Percentiles rank a stretch among this genome's conserved stretches.
Conservation (phyloP, 163 green algal species). For the Scenedesmus sp. region DNA sequence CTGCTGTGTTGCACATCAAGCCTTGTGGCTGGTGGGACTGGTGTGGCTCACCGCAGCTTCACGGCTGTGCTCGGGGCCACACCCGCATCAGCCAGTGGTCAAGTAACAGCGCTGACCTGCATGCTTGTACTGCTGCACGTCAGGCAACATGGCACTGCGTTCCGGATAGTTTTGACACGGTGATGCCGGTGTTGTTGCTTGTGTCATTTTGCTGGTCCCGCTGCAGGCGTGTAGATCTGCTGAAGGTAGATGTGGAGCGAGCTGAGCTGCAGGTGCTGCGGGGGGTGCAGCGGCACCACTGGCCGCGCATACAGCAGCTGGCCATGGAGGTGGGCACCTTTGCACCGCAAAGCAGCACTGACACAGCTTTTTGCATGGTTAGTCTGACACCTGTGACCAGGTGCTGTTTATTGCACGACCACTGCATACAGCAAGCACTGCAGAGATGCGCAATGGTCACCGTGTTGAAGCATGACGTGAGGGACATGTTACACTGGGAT, state of each 20-base stretch:
- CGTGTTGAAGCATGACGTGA: too few relatives aligned
- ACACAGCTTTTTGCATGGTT: not conserved
- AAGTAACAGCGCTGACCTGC: not conserved
- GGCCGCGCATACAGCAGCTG: slow-evolving; percentile 68
- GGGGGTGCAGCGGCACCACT: slow-evolving; percentile 67
- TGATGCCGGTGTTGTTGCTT: not conserved
- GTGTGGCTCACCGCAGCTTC: too few relatives aligned
- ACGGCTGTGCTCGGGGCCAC: too few relatives aligned
- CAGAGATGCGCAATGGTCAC: too few relatives aligned
- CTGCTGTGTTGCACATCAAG: not conserved
- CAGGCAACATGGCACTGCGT: not conserved
- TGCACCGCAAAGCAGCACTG: not conserved
- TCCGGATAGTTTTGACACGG: not conserved
- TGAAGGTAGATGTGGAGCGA: slow-evolving; percentile 83
- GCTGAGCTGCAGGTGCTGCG: slow-evolving; percentile 76
- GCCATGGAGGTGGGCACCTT: slow-evolving; percentile 67
- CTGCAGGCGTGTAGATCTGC: slow-evolving; percentile 61
- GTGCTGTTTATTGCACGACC: not conserved
- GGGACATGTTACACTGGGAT: too few relatives aligned
- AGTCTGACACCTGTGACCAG: not conserved
- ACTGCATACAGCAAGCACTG: too few relatives aligned
- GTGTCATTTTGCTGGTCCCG: not conserved
- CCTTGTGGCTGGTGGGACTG: too few relatives aligned
- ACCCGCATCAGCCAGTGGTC: too few relatives aligned
- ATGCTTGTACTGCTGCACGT: not conserved